A percentile compares a stretch with the other conserved stretches of the same genome.
phyloP scores from a whole-genome alignment of 768 basidiomycete species.

The Termitomyces sp. region DNA sequence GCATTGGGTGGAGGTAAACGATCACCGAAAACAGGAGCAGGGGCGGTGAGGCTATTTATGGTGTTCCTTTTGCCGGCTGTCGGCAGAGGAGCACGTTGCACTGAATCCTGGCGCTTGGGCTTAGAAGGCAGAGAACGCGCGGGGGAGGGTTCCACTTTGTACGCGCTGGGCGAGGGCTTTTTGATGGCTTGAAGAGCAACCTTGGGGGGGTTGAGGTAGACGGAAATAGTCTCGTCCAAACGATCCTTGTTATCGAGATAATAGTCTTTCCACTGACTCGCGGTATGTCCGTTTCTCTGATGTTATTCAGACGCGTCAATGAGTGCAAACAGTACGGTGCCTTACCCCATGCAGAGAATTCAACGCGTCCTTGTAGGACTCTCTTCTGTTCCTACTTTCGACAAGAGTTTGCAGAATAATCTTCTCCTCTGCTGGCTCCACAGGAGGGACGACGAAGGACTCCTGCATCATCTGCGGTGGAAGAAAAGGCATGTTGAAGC shows the following conservation, averaged over 20 bases:
- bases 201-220: conserved; percentile 24
- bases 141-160: conserved; percentile 28
- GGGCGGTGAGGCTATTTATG: conserved; percentile 57
- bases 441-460: conserved; percentile 51
- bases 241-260: conserved; percentile 66
- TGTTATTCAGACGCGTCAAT: conserved; percentile 14
- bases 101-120: conserved; percentile 21
- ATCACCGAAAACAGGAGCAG: conserved; percentile 38
- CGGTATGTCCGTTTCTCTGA: conserved; percentile 46
- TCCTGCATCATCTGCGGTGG: conserved; percentile 55
- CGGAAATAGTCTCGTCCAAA: conserved; percentile 43
- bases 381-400: conserved; percentile 31
- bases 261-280: conserved; percentile 76
- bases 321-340: conserved; percentile 3
- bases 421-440: conserved; percentile 52
- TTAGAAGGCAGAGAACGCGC: conserved; percentile 15
- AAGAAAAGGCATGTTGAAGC: conserved; percentile 37
- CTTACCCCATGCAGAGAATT: conserved; percentile 63
- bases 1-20: conserved; percentile 58
- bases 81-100: conserved; percentile 18
- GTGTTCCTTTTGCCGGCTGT: conserved; percentile 38
- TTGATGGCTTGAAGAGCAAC: conserved; percentile 27
- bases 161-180: conserved; percentile 34
- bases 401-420: conserved; percentile 48
- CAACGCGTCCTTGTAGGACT: conserved; percentile 62